A percentile compares a stretch with the other conserved stretches of the same genome.
phyloP scores from a whole-genome alignment of 129 eudicot genomes.

The Flaveria bidentis region DNA sequence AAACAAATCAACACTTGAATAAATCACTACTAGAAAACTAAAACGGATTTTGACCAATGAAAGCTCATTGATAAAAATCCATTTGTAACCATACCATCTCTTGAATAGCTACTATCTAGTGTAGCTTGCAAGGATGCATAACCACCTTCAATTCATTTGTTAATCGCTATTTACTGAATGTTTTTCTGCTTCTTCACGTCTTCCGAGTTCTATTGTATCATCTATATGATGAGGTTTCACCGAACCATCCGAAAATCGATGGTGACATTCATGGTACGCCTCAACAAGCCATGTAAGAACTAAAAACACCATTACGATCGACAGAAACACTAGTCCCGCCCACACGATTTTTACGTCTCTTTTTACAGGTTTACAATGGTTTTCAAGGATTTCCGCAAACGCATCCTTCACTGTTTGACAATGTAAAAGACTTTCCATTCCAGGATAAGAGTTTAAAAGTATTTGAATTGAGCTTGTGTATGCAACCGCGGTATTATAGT shows the following conservation, averaged over 20 bases:
- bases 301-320: constrained; percentile 62
- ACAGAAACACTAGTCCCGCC: constrained; percentile 52
- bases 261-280: constrained; percentile 36
- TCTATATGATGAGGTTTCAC: constrained; percentile 55
- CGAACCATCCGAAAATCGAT: constrained; percentile 51
- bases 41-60: too few species aligned
- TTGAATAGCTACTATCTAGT: constrained; percentile 32
- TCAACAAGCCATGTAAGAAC: constrained; percentile 54
- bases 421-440: constrained; percentile 69
- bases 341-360: constrained; percentile 55
- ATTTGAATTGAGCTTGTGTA: constrained; percentile 67
- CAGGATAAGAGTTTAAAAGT: constrained; percentile 63
- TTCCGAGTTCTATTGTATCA: constrained; percentile 39
- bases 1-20: constrained; percentile 8
- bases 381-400: constrained; percentile 52
- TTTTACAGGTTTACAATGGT: constrained; percentile 76
- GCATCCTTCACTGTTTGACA: constrained; percentile 73
- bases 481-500: constrained; percentile 47
- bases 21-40: background rate
- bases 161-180: constrained; percentile 21
- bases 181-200: constrained; percentile 3
- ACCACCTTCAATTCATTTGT: background rate
- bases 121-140: constrained; percentile 39
- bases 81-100: constrained; percentile 12
- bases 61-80: too few species aligned